phyloP scores from a whole-genome alignment of 192 early-diverging fungal genomes.

The Coemansia sp. region DNA sequence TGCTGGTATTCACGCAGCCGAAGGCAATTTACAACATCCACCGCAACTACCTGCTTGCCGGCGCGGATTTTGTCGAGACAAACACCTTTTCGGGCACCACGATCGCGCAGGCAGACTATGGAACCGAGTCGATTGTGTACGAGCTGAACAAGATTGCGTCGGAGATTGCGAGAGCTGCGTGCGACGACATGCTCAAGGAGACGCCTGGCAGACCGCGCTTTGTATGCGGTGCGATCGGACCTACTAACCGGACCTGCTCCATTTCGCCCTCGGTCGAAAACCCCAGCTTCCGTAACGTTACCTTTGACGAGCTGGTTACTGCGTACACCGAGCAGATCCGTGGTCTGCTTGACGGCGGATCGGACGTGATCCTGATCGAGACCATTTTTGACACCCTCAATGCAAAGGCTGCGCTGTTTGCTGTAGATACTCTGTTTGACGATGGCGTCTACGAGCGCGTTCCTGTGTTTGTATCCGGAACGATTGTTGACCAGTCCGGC shows the following conservation, averaged over 20 bases:
- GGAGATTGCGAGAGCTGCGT: constrained; percentile 80
- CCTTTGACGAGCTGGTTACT: constrained; percentile 89
- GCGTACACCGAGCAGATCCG: constrained; percentile 90
- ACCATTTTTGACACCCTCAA: constrained; percentile 99
- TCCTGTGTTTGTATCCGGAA: constrained; percentile 82
- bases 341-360: constrained; percentile 91
- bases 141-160: constrained; percentile 90
- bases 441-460: constrained; percentile 71
- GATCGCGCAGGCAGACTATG: constrained; percentile 93
- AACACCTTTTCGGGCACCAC: constrained; percentile 94
- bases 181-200: constrained; percentile 71
- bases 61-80: constrained; percentile 92
- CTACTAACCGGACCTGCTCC: constrained; percentile 93
- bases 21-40: constrained; percentile 89
- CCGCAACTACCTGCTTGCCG: constrained; percentile 85
- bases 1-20: constrained; percentile 88
- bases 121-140: constrained; percentile 81
- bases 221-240: constrained; percentile 84
- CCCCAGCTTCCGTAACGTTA: constrained; percentile 90
- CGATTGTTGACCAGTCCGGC: constrained; percentile 96
- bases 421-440: constrained; percentile 82
- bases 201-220: constrained; percentile 85
- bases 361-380: constrained; percentile 91
- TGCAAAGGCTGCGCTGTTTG: constrained; percentile 92
- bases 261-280: constrained; percentile 98